Base-by-base conservation (phyloP, 2,329 filamentous ascomycete genomes). In the Claviceps sp. region DNA sequence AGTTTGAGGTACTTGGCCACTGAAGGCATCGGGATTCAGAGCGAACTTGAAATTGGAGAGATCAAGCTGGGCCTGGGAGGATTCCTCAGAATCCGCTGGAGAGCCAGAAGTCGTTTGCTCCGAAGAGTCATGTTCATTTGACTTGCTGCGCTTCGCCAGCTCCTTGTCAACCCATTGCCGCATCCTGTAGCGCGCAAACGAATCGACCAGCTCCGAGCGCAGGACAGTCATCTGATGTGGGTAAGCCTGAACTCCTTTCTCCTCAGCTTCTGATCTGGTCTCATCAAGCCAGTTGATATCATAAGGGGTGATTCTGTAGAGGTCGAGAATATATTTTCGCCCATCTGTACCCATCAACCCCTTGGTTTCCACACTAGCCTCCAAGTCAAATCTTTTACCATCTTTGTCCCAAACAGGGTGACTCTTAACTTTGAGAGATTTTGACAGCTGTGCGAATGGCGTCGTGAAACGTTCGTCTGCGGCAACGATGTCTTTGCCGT, bases 321-420 rank as follows among this genome's bases (percentile, higher is more conserved):
- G 73, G 62, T 98, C 93, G 49, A 98, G 79, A n/a, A 96, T 88
- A 64, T 98, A 98, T 67, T 95, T 96, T 61, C 93, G 82, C 40
- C 90, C 93, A 63, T 98, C 93, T 1, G 93, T 98, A 47, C 93
- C 93, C 60, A 98, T 76, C n/a, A 98, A 75, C 50, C 93, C 93
- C 74, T 98, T 98, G 50, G 93, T 98, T 70, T 98, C 93, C 14
- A 98, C 90, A 62, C 90, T 97, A 42, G 87, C 89, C 68, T 97
- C 91, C 3, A 98, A 76, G 56, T 96, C 89, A 62, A 95, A 89
- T 55, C 85, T 82, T 69, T 89, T 86, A 59, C 84, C 82, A 60
- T 95, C 88, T 76, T 97, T 97, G 69, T 98, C 93, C 93, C 93
- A 98, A 4, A 98, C 94, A 45, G 89, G 76, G 66, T 98, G 93